Evolutionary conservation across 139 green algal species (phyloP), one percentile per base, ranked within the genome.

Genomic region (Astrephomene gubernaculifera): DNA sequence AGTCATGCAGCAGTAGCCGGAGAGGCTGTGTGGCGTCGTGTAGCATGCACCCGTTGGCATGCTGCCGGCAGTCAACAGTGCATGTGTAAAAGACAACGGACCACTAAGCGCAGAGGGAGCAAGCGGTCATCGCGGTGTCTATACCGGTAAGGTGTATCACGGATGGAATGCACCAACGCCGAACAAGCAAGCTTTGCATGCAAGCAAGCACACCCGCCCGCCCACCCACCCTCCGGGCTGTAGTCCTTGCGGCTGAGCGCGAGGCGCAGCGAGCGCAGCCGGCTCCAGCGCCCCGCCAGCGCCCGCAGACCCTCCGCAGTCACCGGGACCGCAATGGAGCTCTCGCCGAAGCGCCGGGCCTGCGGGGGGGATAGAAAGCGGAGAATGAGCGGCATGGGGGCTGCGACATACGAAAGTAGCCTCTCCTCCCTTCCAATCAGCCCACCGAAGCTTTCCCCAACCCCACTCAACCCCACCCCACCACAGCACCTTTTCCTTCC

Each of bases 231-330:
- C 43, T 83, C 76, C 1, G 41, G 44, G 43, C 45, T 76, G 79
- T 85, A 85, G 64, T 85, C 79, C 24, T 52, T 68, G 64, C 79
- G 64, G 64, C 79, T 76, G 24, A 85, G 61, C 44, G 79, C 63
- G 31, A 85, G 79, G 0, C 64, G 43, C 44, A 85, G 79, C 19
- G 79, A 85, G 21, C 64, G 67, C 79, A 85, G 65, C 22, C 64
- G 64, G 22, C 31, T 35, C 79, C 79, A 85, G 39, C 79, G 60
- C 8, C 22, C 27, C 22, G 79, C 79, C 43, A 85, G 79, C 0
- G 43, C 29, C 5, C 64, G 24, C 79, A 85, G 44, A 5, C 63
- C 79, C 33, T 65, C 79, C 21, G 79, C 79, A 4, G 79, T 85
- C 3, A 85, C 79, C 5, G 79, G 79, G 19, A 85, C 79, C 0